Base-by-base conservation (phyloP, 805 yeast species). In the Pichia membranifaciens region DNA sequence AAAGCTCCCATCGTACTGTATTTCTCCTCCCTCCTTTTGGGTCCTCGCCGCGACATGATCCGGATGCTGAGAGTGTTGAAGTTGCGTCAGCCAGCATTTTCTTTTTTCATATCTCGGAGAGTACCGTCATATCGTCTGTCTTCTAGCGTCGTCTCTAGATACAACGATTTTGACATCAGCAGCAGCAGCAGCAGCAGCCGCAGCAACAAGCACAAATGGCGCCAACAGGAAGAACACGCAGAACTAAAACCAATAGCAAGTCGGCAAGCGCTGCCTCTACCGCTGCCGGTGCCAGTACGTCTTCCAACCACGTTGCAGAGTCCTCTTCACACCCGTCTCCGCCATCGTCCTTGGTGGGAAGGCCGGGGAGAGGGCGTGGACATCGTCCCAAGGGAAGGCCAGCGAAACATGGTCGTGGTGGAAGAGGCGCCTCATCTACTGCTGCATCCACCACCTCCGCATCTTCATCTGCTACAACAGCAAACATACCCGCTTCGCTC, bases 221-320 rank as follows among this genome's bases (percentile, higher is more conserved):
- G 22, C 44, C 44, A 5, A 41, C 38, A 12, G 37, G 22, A 32
- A 43, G 33, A 23, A 7, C 32, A 38, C 41, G 41, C 43, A 38
- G 18, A 29, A 35, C 20, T 40, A 45, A 36, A 21, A 15, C 12
- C 23, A 59, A 20, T 15, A 25, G 40, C n/a, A 37, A 21, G 28
- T 6, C 36, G 12, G 40, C 28, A 16, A 22, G 20, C 21, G 39
- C 39, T 36, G 20, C 39, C 20, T 5, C 15, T 3, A 10, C 29
- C 5, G 39, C 23, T 36, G 39, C 20, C 13, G 39, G 12, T 10
- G 5, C 39, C 6, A 7, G n/a, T 23, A 16, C 23, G 12, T 20
- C 23, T 28, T 10, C 15, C 40, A 18, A 6, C 38, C n/a, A 35
- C 13, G 13, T 21, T 35, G 18, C 38, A 18, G 20, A 18, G 20